Base-by-base conservation (phyloP, 2,329 filamentous ascomycete genomes). In the Tolypocladium endophyticum region DNA sequence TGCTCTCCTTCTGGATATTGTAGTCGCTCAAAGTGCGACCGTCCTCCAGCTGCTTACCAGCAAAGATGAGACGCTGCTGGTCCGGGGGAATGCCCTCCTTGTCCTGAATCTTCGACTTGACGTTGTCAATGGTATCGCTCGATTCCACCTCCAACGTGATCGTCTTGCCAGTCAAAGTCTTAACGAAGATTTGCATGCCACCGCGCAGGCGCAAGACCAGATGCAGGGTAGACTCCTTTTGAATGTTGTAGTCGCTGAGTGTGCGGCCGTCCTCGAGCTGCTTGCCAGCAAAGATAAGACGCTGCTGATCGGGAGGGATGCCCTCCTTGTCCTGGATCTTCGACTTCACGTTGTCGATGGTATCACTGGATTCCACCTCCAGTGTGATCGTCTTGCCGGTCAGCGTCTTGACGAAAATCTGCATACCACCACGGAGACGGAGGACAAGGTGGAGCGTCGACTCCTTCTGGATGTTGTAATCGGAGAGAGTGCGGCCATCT, bases 21-120 rank as follows among this genome's bases (percentile, higher is more conserved):
- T 96, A 96, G 75, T 96, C 92, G 62, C 84, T 87, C 0, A 96
- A 78, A 38, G 92, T 96, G 60, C 92, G 90, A 64, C 92, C 92
- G 67, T 97, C 92, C 75, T 97, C 92, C 20, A 97, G 84, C 75
- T 97, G 92, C 84, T 97, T 97, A 64, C 92, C 92, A 61, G 92
- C 92, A 69, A 97, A 97, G 75, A 97, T 97, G 64, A 97, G 77
- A 70, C 92, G 92, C 80, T 97, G 92, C 77, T 97, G 92, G 73
- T 97, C 92, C 23, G 92, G 92, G 55, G 92, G 93, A 60, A 97
- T 97, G 54, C 93, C 93, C 77, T 97, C 92, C 85, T 97, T 97
- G 72, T 97, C 93, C 76, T 97, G 93, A 59, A 97, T 97, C 85
- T 97, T 97, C 59, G 83, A 86, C 86, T 97, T 97, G 55, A 97